Evolutionary conservation across 495 filamentous ascomycete genomes (phyloP), one percentile per base, ranked within the genome.

Genomic region (Lophium mytilinum): DNA sequence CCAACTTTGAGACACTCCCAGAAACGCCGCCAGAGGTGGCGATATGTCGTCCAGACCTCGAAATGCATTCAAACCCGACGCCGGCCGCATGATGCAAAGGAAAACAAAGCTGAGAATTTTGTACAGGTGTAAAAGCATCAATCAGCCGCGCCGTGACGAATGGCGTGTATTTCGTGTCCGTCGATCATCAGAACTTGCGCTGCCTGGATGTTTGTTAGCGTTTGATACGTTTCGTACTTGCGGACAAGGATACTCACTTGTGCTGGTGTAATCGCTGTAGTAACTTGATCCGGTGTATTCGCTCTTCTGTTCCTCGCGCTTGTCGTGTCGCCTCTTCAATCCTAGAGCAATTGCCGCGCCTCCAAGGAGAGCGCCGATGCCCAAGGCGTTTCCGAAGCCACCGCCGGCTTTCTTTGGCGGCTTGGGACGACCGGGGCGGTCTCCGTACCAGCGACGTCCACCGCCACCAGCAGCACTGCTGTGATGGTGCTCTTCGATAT

Each of bases 311-410:
- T 72, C 69, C n/a, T 70, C 58, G 49, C 60, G 79, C 48, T 79
- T 73, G 50, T 86, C 79, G 55, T 69, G 71, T 63, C 70, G 75
- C 62, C 85, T 80, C 75, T 80, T 87, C 69, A 95, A 62, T n/a
- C 89, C 90, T 48, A 96, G 75, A 39, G 88, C 75, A 24, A 90
- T 71, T 51, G 84, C 84, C 60, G 90, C 67, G 19, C 80, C 84
- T 47, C 81, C 80, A 37, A 90, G 71, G 2, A 83, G 75, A 10
- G 84, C 85, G 5, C 73, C 79, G 33, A 82, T 67, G 14, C 71
- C 77, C 12, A 79, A 83, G 46, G 80, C 65, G 39, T 78, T 80
- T 14, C 86, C 72, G 64, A 82, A 73, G 10, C 57, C 65, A 1
- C 69, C 69, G 37, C 82, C 57, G 80, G 82, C 69, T 79, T 77